Conservation (phyloP, 2,329 filamentous ascomycete genomes). For the Hypoxylon sp. region DNA sequence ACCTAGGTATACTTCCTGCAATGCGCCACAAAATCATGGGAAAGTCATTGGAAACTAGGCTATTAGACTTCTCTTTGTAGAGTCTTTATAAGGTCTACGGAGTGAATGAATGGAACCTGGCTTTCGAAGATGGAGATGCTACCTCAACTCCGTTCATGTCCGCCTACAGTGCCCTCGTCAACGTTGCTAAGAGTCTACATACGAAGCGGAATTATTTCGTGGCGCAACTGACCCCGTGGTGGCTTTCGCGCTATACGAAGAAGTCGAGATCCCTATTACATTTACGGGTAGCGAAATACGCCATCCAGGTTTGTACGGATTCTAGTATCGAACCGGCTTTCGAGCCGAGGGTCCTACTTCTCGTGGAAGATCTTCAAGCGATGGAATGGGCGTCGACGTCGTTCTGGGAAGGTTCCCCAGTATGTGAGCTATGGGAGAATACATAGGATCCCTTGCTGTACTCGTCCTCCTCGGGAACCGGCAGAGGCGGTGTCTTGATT, state of each 20-base stretch:
- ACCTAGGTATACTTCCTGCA: not conserved
- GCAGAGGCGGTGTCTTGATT: not conserved
- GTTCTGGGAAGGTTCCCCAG: not conserved
- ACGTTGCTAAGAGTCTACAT: not conserved
- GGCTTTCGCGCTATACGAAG: not conserved
- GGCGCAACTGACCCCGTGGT: not conserved
- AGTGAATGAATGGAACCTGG: not conserved
- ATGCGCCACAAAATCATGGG: not conserved
- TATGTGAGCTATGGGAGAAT: not conserved
- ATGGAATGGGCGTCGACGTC: not conserved
- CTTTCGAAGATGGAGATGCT: not conserved
- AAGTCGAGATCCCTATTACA: not conserved
- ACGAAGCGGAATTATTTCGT: not conserved
- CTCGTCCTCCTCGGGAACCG: not conserved
- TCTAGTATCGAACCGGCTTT: not conserved
- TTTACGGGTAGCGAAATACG: not conserved
- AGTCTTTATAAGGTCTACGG: not conserved
- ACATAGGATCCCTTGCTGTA: not conserved
- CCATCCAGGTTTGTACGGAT: not conserved
- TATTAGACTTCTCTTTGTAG: not conserved
- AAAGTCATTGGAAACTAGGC: not conserved
- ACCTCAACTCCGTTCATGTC: not conserved
- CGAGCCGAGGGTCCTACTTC: not conserved
- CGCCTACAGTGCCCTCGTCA: not conserved
- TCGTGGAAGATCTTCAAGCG: not conserved